phyloP scores from a whole-genome alignment of 2,329 filamentous ascomycete species.

The Microascus cirrosus region DNA sequence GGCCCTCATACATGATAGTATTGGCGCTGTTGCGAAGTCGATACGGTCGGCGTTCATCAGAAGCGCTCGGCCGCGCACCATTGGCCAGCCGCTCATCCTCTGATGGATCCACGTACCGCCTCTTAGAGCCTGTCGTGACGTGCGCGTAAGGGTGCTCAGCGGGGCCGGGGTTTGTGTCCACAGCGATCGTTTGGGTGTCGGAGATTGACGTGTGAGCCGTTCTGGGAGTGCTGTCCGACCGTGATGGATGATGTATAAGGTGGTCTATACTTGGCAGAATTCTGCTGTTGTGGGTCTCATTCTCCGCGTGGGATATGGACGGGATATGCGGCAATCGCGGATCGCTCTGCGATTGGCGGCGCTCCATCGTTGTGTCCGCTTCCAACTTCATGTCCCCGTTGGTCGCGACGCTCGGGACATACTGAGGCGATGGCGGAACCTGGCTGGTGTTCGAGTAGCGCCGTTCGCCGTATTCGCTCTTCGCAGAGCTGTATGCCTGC shows the following conservation, averaged over 20 bases:
- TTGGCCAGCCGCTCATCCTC: conserved; percentile 20
- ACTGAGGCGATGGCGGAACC: conserved; percentile 23
- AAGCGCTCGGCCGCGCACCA: conserved; percentile 19
- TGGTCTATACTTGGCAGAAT: background rate
- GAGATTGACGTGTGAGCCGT: too few relatives aligned
- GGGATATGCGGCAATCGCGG: background rate
- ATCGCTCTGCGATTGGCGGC: background rate
- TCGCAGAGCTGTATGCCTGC: background rate
- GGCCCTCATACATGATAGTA: background rate
- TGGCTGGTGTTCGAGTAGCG: conserved; percentile 21
- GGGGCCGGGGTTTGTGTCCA: background rate
- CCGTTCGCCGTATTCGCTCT: conserved; percentile 18
- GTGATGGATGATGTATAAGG: background rate
- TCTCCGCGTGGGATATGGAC: background rate
- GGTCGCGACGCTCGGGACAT: background rate
- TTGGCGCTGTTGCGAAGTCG: too few relatives aligned
- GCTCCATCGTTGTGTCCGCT: background rate
- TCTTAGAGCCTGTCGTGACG: background rate
- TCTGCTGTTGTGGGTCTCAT: background rate
- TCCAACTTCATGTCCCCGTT: background rate
- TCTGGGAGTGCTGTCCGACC: too few relatives aligned
- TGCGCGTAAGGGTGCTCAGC: background rate
- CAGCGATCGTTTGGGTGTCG: background rate
- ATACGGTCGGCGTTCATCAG: background rate
- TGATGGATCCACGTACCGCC: conserved; percentile 1